phyloP scores from a whole-genome alignment of 2,329 filamentous ascomycete species.

The Microsporum canis region DNA sequence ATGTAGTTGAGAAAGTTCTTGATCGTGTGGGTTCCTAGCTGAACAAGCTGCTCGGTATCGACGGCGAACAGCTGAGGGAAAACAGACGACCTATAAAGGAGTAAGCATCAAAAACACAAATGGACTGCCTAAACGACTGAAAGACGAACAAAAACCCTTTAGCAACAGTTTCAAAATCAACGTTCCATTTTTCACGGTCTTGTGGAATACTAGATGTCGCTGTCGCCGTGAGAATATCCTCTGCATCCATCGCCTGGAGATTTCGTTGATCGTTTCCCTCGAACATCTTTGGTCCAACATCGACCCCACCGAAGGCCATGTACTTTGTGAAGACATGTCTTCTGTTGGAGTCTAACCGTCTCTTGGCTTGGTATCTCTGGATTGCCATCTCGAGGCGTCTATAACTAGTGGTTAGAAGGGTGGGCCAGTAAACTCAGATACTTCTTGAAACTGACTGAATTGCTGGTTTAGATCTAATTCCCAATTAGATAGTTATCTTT shows the following conservation, averaged over 20 bases:
- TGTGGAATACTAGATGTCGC: constrained; percentile 38
- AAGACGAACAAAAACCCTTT: constrained; percentile 62
- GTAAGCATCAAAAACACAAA: constrained; percentile 5
- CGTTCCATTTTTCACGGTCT: constrained; percentile 55
- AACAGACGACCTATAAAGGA: constrained; percentile 39
- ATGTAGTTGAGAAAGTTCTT: constrained; percentile 85
- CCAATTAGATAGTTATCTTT: constrained; percentile 11
- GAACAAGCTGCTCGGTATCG: constrained; percentile 43
- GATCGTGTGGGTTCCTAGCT: constrained; percentile 55
- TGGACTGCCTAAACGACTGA: not conserved
- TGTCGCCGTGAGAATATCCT: constrained; percentile 53
- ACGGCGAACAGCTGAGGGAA: constrained; percentile 48
- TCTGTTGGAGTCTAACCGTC: constrained; percentile 57
- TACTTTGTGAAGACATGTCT: constrained; percentile 64
- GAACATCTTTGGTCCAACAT: constrained; percentile 51
- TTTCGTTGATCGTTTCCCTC: constrained; percentile 51
- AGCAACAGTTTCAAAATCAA: constrained; percentile 70
- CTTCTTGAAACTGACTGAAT: constrained; percentile 39
- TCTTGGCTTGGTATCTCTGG: constrained; percentile 64
- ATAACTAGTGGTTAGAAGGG: not conserved
- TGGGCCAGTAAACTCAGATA: not conserved
- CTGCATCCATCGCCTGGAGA: constrained; percentile 49
- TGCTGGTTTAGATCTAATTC: constrained; percentile 41
- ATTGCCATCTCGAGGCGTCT: constrained; percentile 79
- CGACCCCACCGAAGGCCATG: constrained; percentile 70